A percentile compares a stretch with the other conserved stretches of the same genome.
Conservation (phyloP, 306 rosid genomes). For the Lupinus albus region DNA sequence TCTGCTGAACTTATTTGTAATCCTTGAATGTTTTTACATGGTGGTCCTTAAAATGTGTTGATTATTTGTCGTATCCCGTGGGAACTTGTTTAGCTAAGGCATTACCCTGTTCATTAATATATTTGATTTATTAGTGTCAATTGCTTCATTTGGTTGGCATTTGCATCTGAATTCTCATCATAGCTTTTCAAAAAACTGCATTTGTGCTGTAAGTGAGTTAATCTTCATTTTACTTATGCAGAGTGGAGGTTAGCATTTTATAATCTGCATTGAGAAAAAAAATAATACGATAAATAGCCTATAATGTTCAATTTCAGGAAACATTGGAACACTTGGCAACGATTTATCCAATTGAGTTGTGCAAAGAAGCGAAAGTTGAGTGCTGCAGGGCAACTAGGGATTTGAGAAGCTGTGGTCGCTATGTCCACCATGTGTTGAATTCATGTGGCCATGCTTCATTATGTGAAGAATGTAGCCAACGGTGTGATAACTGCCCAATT, state of each 20-base stretch:
- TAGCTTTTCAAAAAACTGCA: background rate
- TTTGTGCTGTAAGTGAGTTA: conserved; percentile 1
- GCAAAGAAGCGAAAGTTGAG: conserved; percentile 95
- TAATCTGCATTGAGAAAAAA: conserved; percentile 14
- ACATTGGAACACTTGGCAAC: conserved; percentile 88
- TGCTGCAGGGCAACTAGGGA: conserved; percentile 95
- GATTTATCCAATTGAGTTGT: conserved; percentile 77
- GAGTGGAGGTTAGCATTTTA: conserved; percentile 23
- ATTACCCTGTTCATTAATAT: too few relatives aligned
- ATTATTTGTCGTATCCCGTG: background rate
- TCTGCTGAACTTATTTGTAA: background rate
- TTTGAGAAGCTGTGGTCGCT: conserved; percentile 94
- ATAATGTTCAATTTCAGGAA: conserved; percentile 57
- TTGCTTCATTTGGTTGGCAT: conserved; percentile 10
- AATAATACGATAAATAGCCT: conserved; percentile 18
- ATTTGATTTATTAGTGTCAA: background rate
- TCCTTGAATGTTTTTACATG: background rate
- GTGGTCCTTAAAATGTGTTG: background rate
- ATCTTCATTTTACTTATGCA: background rate
- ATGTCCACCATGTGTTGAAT: conserved; percentile 67
- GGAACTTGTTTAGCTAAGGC: too few relatives aligned
- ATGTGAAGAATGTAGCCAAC: conserved; percentile 90
- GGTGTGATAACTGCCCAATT: conserved; percentile 88
- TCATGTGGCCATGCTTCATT: conserved; percentile 95
- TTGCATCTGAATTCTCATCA: conserved; percentile 12